These are phyloP conservation scores for Daldinia bambusicola DNA, from an alignment of 495 filamentous ascomycete genomes.

Conservation along the genomic window DNA sequence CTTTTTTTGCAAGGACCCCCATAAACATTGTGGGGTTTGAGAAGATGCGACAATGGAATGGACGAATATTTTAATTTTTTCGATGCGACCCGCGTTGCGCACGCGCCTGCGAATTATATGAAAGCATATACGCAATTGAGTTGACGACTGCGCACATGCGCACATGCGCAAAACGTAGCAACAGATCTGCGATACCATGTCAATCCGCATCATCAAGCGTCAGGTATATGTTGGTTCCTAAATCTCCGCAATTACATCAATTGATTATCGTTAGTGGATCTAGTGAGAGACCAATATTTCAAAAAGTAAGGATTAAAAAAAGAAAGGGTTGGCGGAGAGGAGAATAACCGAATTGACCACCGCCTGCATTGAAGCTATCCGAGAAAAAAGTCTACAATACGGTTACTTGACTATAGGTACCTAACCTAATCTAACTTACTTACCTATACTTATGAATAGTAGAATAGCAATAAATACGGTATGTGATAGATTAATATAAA, in stretches of 20 bases:
- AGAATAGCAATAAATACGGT: no score
- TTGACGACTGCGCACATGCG: slow-evolving; percentile 18
- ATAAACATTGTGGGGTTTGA: slow-evolving; percentile 30
- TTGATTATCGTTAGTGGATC: slow-evolving; percentile 10
- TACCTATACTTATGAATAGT: no score
- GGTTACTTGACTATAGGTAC: no score
- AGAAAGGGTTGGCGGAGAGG: slow-evolving; percentile 7
- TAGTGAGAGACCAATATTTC: neutral
- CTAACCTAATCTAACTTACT: no score
- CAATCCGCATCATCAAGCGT: neutral
- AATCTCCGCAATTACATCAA: slow-evolving; percentile 11
- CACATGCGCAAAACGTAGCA: neutral
- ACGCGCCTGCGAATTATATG: slow-evolving; percentile 9
- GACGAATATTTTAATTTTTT: slow-evolving; percentile 9
- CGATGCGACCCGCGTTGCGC: slow-evolving; percentile 28
- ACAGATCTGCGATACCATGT: slow-evolving; percentile 3
- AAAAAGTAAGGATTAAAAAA: neutral
- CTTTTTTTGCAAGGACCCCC: slow-evolving; percentile 15
- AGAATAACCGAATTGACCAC: slow-evolving; percentile 27
- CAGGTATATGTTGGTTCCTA: neutral
- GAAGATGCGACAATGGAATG: neutral
- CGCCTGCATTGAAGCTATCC: no score
- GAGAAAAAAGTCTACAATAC: no score
- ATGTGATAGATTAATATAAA: slow-evolving; percentile 21
- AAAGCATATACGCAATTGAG: slow-evolving; percentile 19